These are phyloP conservation scores for Fonsecaea nubica DNA, from an alignment of 2,329 filamentous ascomycete genomes.

Conservation along the genomic window DNA sequence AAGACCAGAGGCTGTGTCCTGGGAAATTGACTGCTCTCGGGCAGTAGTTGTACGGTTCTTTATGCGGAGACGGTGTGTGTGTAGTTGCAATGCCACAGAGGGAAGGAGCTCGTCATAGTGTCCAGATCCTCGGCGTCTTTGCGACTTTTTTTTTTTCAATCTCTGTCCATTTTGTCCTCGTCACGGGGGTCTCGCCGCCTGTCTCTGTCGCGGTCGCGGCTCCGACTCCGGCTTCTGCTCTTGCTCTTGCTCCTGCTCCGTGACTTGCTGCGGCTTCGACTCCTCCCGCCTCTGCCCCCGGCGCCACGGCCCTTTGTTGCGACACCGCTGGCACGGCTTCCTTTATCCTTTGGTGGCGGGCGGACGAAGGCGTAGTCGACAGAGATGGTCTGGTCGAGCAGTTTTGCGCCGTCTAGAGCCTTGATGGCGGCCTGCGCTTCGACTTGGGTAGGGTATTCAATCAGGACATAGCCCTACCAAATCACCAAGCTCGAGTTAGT, in stretches of 20 bases:
- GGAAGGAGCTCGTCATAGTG: too few relatives aligned
- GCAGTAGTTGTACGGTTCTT: too few relatives aligned
- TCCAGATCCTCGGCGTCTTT: too few relatives aligned
- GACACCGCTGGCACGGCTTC: slow-evolving; percentile 45
- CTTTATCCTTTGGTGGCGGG: slow-evolving; percentile 61
- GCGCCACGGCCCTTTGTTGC: slow-evolving; percentile 30
- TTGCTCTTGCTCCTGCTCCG: slow-evolving; percentile 45
- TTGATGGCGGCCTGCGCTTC: slow-evolving; percentile 70
- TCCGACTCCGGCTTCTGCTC: slow-evolving; percentile 52
- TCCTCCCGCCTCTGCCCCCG: slow-evolving; percentile 52
- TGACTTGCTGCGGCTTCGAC: slow-evolving; percentile 54
- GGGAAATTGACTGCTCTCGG: not conserved
- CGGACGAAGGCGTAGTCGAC: slow-evolving; percentile 72
- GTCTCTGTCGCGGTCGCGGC: slow-evolving; percentile 42
- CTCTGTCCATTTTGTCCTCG: slow-evolving; percentile 35
- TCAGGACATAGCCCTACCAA: slow-evolving; percentile 67
- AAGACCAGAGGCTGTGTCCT: not conserved
- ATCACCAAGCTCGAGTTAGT: not conserved
- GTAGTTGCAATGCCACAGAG: not conserved
- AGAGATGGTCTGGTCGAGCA: slow-evolving; percentile 69
- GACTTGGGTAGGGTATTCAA: slow-evolving; percentile 68
- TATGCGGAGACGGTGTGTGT: not conserved
- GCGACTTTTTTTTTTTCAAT: slow-evolving; percentile 15
- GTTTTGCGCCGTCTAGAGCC: slow-evolving; percentile 64
- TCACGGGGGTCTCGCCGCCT: slow-evolving; percentile 21